Conservation (phyloP, 306 rosid genomes). For the Ammopiptanthus mongolicus region DNA sequence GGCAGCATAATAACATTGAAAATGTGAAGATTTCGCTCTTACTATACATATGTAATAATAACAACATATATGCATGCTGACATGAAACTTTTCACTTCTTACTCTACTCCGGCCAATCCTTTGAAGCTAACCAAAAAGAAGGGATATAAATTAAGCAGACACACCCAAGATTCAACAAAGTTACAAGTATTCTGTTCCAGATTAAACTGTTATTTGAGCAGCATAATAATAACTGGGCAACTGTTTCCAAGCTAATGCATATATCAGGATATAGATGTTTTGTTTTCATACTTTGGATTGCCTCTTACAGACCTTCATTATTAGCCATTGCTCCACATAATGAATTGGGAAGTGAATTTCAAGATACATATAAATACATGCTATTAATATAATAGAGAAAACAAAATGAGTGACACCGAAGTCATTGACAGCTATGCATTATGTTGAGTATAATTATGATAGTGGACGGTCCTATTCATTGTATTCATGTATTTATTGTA, state of each 20-base stretch:
- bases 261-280: not conserved
- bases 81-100: not conserved
- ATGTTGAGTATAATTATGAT: too few relatives aligned
- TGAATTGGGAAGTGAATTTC: not conserved
- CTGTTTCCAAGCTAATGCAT: constrained; percentile 1
- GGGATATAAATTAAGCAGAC: not conserved
- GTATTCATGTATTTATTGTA: too few relatives aligned
- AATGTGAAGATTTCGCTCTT: not conserved
- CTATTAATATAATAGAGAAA: constrained; percentile 4
- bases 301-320: not conserved
- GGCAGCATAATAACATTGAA: constrained; percentile 4
- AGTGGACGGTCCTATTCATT: too few relatives aligned
- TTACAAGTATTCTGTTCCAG: not conserved
- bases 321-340: not conserved
- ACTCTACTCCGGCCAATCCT: not conserved
- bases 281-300: not conserved
- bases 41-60: not conserved
- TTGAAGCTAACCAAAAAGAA: not conserved
- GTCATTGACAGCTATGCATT: too few relatives aligned
- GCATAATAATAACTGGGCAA: not conserved
- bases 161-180: constrained; percentile 1
- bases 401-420: too few relatives aligned
- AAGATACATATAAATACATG: not conserved
- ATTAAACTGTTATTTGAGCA: not conserved
- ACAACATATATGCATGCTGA: not conserved